Evolutionary conservation across 768 basidiomycete species (phyloP), one percentile per base, ranked within the genome.

Genomic region (Botryobasidium botryosum): DNA sequence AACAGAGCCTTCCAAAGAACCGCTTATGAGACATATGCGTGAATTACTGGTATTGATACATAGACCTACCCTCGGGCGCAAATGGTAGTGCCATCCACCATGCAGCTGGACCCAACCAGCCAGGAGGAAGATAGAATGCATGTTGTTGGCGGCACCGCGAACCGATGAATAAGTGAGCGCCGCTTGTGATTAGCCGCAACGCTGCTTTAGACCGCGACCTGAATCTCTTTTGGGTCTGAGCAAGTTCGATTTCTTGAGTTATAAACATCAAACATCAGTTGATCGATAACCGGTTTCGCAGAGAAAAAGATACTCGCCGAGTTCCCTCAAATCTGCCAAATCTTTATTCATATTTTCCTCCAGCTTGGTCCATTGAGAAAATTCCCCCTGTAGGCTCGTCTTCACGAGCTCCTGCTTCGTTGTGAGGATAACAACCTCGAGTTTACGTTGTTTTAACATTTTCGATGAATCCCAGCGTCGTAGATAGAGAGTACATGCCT

Each of bases 301-400:
- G 10, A 36, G 12, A 28, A 5, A 8, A 27, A 39, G 8, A 17
- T 10, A 62, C 64, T 51, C 36, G 94, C 91, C 96, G 50, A 88
- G 69, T 60, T 79, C 80, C 66, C 97, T 91, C 3, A 97, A 68
- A 45, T 99, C 90, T 33, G 76, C 72, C 13, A 94, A 61, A 17
- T 81, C 85, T 62, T 92, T 96, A 65, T 97, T 92, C 36, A 96
- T 75, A 52, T 72, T 85, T 52, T 94, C 64, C 54, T 83, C 66
- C 57, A 97, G 64, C 64, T 88, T 90, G 38, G 92, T 92, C 92
- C 94, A 97, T 64, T 88, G 96, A 18, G 90, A 86, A 59, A 99
- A 99, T 56, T 97, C 84, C 56, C 96, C 91, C 58, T 97, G 94
- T 13, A 88, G 83, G 54, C 84, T 88, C 27, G 90, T 97, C 57